Conservation (phyloP, 2,329 filamentous ascomycete species). For the Monosporascus cannonballus region DNA sequence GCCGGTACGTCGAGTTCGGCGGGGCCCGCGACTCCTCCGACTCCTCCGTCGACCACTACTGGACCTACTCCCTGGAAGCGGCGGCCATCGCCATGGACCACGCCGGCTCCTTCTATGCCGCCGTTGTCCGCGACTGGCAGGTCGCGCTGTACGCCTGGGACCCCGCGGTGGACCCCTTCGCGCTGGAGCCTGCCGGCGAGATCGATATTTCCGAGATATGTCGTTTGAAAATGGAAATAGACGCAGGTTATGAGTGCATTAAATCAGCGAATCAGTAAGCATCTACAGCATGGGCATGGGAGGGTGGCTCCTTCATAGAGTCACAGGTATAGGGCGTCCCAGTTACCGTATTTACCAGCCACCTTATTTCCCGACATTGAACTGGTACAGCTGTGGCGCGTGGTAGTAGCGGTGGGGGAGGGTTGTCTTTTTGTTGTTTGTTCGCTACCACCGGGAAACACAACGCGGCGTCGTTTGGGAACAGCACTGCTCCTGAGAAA, state of each 20-base stretch:
- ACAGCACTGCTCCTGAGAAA: no score
- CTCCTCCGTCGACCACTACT: not conserved
- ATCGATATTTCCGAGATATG: not conserved
- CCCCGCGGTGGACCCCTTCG: not conserved
- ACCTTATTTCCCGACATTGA: no score
- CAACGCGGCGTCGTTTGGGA: no score
- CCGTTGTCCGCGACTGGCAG: accelerated
- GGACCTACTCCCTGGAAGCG: not conserved
- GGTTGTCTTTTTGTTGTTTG: not conserved
- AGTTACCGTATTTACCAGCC: no score
- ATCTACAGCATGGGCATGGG: no score
- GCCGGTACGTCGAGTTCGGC: not conserved
- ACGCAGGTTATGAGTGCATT: no score
- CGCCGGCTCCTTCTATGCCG: not conserved
- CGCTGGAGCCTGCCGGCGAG: not conserved
- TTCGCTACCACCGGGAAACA: not conserved
- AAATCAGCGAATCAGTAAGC: no score
- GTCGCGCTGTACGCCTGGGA: not conserved
- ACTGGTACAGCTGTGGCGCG: not conserved
- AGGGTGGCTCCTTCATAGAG: no score
- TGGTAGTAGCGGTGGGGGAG: not conserved
- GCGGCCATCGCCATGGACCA: not conserved
- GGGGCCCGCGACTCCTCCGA: not conserved
- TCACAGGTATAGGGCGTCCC: no score
- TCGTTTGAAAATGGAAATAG: no score